Conservation (phyloP, 2,329 filamentous ascomycete species). For the Ophiostoma pallidulum region DNA sequence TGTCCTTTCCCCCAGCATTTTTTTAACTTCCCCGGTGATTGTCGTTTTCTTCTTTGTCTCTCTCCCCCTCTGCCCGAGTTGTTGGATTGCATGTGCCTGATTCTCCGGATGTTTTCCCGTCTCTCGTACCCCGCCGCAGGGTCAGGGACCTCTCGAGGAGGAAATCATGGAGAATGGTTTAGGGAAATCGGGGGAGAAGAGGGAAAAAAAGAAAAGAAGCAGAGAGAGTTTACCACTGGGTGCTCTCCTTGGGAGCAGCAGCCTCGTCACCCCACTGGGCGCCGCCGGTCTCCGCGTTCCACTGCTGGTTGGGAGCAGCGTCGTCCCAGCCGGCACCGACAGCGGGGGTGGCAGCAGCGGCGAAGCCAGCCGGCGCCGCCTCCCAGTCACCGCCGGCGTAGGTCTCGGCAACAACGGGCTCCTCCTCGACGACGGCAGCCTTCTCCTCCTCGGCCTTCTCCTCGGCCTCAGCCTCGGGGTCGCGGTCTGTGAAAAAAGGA, state of each 20-base stretch:
- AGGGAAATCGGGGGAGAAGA: neutral
- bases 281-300: constrained; percentile 52
- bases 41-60: no score
- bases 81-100: no score
- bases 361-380: constrained; percentile 61
- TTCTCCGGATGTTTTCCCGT: no score
- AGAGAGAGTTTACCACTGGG: constrained; percentile 37
- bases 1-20: no score
- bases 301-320: constrained; percentile 59
- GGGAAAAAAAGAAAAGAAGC: neutral
- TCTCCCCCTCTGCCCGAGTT: no score
- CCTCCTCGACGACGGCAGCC: constrained; percentile 75
- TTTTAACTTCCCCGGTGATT: no score
- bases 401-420: constrained; percentile 68
- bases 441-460: constrained; percentile 96
- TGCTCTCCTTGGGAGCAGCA: constrained; percentile 35
- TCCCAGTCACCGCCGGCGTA: constrained; percentile 79
- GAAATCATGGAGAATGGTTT: no score
- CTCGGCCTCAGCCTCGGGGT: constrained; percentile 98
- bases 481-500: constrained; percentile 56
- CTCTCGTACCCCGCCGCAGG: no score
- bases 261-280: constrained; percentile 43
- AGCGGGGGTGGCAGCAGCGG: constrained; percentile 45
- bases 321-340: constrained; percentile 41
- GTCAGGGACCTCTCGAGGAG: no score